These are phyloP conservation scores for Puccinia coronata DNA, from an alignment of 1,284 basidiomycete genomes.

Conservation along the genomic window DNA sequence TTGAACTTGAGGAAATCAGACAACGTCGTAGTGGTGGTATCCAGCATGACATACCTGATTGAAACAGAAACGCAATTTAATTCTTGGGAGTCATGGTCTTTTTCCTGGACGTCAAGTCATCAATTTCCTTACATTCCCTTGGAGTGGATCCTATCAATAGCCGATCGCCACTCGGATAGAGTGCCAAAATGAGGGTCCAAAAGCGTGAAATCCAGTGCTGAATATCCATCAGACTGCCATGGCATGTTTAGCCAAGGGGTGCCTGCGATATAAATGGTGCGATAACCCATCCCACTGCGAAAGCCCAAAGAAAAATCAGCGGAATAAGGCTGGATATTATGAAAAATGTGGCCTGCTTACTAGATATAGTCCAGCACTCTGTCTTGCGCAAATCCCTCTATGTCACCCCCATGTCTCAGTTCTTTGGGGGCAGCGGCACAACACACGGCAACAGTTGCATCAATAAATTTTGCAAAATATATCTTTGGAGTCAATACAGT, in stretches of 20 bases:
- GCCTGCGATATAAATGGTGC: conserved; percentile 81
- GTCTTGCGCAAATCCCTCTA: conserved; percentile 70
- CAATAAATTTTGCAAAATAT: too few species aligned
- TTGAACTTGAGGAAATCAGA: conserved; percentile 78
- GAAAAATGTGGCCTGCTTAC: conserved; percentile 13
- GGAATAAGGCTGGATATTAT: background rate
- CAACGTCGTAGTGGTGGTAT: conserved; percentile 90
- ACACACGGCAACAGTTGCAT: background rate
- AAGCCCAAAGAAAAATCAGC: background rate
- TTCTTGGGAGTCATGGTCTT: background rate
- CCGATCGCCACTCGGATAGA: conserved; percentile 71
- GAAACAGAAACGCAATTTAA: background rate
- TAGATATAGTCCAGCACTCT: conserved; percentile 76
- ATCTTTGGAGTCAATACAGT: background rate
- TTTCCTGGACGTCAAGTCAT: background rate
- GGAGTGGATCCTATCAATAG: conserved; percentile 74
- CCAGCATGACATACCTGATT: conserved; percentile 73
- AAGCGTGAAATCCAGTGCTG: conserved; percentile 81
- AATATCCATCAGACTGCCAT: conserved; percentile 95
- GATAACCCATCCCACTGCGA: conserved; percentile 72
- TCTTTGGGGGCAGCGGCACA: conserved; percentile 62
- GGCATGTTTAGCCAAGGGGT: conserved; percentile 87
- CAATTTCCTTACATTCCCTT: conserved; percentile 66
- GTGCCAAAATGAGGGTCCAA: conserved; percentile 87
- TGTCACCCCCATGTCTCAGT: conserved; percentile 80